A percentile compares a stretch with the other conserved stretches of the same genome.
These are phyloP conservation scores for Mayamaea pseudoterrestris DNA, from an alignment of 108 stramenopile species.

Conservation along the genomic window DNA sequence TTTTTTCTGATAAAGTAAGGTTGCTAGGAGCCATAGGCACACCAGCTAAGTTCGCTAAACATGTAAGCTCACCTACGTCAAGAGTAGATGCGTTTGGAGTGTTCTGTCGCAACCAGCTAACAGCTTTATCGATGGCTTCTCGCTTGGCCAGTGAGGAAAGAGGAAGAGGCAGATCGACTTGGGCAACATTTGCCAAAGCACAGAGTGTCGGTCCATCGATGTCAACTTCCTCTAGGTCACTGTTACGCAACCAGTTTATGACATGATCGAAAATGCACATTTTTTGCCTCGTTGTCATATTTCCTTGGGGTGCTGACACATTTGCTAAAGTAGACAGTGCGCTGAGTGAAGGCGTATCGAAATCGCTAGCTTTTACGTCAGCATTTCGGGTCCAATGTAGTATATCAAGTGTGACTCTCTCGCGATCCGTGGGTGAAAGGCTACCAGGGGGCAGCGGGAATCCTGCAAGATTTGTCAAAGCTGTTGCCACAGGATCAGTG, in stretches of 20 bases:
- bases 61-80: neutral
- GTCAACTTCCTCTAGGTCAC: slow-evolving; percentile 10
- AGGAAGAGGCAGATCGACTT: neutral
- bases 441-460: slow-evolving; percentile 2
- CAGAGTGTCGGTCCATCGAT: slow-evolving; percentile 6
- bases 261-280: slow-evolving; percentile 2
- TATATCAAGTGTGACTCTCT: slow-evolving; percentile 1
- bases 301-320: neutral
- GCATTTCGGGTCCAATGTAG: slow-evolving; percentile 21
- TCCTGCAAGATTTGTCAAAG: slow-evolving; percentile 9
- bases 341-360: slow-evolving; percentile 6
- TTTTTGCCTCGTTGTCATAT: neutral
- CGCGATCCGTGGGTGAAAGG: slow-evolving; percentile 1
- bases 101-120: slow-evolving; percentile 15
- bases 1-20: neutral
- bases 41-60: neutral
- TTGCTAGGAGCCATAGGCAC: neutral
- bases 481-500: neutral
- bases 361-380: slow-evolving; percentile 4
- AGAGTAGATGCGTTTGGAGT: slow-evolving; percentile 4
- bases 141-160: slow-evolving; percentile 1
- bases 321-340: slow-evolving; percentile 5
- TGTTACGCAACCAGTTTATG: slow-evolving; percentile 19
- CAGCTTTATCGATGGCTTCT: slow-evolving; percentile 8
- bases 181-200: slow-evolving; percentile 3